Evolutionary conservation across 495 filamentous ascomycete species (phyloP).

Genomic region (Podospora didyma): DNA sequence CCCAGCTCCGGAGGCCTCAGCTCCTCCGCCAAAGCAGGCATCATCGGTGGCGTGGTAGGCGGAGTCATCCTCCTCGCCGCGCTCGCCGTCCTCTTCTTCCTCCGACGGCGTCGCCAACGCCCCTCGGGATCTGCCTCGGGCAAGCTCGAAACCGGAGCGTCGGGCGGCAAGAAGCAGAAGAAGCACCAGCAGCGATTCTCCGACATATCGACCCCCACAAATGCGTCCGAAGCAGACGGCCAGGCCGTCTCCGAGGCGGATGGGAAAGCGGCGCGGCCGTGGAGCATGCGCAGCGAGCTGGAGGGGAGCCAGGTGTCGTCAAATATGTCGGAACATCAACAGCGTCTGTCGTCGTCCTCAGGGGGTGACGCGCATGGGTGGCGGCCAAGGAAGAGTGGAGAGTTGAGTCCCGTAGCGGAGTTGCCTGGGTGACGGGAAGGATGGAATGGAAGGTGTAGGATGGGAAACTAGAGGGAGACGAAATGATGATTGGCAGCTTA

Average conservation of each 20-base stretch:
- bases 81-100: constrained; percentile 10
- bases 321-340: not conserved
- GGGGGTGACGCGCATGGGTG: not conserved
- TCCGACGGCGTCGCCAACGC: constrained; percentile 3
- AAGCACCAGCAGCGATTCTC: not conserved
- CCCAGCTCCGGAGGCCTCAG: constrained; percentile 6
- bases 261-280: constrained; percentile 16
- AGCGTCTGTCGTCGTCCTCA: not conserved
- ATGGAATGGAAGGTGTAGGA: too few species aligned
- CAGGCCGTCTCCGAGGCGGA: constrained; percentile 16
- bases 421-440: constrained; percentile 13
- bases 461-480: too few species aligned
- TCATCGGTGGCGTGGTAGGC: constrained; percentile 13
- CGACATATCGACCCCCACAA: constrained; percentile 4
- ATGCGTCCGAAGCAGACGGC: constrained; percentile 12
- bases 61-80: constrained; percentile 2
- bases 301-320: constrained; percentile 11
- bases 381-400: not conserved
- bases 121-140: not conserved
- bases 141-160: not conserved
- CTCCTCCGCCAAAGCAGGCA: constrained; percentile 16
- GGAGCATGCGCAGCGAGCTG: constrained; percentile 22
- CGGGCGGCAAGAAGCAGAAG: not conserved
- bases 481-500: too few species aligned
- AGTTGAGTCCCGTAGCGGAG: constrained; percentile 17